phyloP scores from a whole-genome alignment of 2,329 filamentous ascomycete species.

The Exutisphaerella laricina region DNA sequence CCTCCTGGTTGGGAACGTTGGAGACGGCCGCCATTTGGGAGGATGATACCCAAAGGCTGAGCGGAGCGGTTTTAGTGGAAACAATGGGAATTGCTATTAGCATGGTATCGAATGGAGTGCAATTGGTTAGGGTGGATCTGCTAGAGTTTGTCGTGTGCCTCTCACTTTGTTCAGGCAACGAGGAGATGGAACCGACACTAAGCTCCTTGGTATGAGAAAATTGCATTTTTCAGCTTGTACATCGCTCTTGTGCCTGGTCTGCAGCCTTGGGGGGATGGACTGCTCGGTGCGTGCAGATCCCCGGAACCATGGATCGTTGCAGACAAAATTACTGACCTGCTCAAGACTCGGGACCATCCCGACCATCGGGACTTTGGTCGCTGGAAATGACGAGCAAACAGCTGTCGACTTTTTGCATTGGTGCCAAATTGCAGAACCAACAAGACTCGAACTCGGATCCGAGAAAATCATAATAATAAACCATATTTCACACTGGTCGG shows the following conservation, averaged over 20 bases:
- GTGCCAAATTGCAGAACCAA: too few relatives aligned
- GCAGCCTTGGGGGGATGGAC: not conserved
- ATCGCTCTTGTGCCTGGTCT: not conserved
- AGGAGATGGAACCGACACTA: not conserved
- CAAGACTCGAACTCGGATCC: too few relatives aligned
- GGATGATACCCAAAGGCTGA: conserved; percentile 1
- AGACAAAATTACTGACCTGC: too few relatives aligned
- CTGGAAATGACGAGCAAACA: not conserved
- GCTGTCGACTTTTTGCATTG: not conserved
- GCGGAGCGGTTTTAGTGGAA: not conserved
- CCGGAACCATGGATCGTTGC: not conserved
- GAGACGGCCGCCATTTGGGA: conserved; percentile 3
- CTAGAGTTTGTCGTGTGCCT: not conserved
- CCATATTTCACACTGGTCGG: too few relatives aligned
- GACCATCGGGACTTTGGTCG: not conserved
- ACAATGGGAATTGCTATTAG: not conserved
- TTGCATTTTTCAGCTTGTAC: not conserved
- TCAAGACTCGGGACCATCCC: too few relatives aligned
- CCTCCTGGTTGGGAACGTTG: not conserved
- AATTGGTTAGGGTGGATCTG: too few relatives aligned
- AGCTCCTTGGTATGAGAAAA: not conserved
- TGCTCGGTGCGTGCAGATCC: not conserved
- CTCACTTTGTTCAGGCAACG: not conserved
- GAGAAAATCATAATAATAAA: too few relatives aligned
- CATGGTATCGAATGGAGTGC: not conserved